Conservation (phyloP, 2,329 filamentous ascomycete genomes). For the Helotiales sp. region DNA sequence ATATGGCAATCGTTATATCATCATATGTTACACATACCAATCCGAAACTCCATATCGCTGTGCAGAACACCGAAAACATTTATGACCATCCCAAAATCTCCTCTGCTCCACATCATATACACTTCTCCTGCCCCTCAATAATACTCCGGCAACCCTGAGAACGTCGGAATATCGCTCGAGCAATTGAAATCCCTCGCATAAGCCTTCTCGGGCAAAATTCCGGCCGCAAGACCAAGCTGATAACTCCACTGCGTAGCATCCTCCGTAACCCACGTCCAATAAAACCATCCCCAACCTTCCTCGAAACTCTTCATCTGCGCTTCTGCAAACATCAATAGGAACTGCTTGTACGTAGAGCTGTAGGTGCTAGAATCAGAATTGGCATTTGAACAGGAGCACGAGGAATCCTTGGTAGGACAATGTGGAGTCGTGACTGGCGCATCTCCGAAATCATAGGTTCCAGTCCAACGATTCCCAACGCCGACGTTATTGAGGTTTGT, state of each 20-base stretch:
- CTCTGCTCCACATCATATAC: slow-evolving; percentile 1
- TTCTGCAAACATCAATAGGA: slow-evolving; percentile 86
- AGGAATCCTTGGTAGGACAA: slow-evolving; percentile 68
- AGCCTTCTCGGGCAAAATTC: slow-evolving; percentile 76
- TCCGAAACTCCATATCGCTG: slow-evolving; percentile 13
- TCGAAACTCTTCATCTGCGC: slow-evolving; percentile 97
- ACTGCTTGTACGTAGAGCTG: slow-evolving; percentile 75
- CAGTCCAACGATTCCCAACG: slow-evolving; percentile 87
- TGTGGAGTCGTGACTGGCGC: slow-evolving; percentile 62
- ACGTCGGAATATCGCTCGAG: slow-evolving; percentile 52
- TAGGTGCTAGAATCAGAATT: slow-evolving; percentile 73
- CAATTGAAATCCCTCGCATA: slow-evolving; percentile 73
- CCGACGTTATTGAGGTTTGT: slow-evolving; percentile 85
- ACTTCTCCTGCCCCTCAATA: slow-evolving; percentile 37
- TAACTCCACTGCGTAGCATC: slow-evolving; percentile 88
- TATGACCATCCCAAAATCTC: background rate
- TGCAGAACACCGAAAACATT: slow-evolving; percentile 5
- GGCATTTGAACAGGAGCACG: slow-evolving; percentile 73
- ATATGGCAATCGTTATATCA: background rate
- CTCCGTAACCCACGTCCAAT: slow-evolving; percentile 98
- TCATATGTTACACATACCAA: background rate
- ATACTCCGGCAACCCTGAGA: slow-evolving; percentile 52
- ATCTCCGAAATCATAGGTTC: slow-evolving; percentile 74
- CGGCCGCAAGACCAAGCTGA: slow-evolving; percentile 72
- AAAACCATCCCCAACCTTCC: slow-evolving; percentile 95